These are phyloP conservation scores for Tolypocladium amazonense DNA, from an alignment of 2,329 filamentous ascomycete genomes.

Conservation along the genomic window DNA sequence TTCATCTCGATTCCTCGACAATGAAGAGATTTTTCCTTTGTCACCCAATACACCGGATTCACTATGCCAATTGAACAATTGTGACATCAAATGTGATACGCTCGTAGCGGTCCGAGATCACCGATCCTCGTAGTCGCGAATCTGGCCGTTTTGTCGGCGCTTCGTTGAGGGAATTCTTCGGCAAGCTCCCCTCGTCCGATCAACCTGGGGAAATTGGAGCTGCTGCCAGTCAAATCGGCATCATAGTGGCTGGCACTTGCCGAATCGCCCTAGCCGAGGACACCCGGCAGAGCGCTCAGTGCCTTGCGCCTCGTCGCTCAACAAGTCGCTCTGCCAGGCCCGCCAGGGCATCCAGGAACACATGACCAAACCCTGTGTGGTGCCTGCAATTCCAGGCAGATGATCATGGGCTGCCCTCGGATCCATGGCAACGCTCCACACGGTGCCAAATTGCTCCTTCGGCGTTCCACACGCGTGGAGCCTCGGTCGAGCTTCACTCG, in stretches of 20 bases:
- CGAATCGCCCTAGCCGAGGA: not conserved
- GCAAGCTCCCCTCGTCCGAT: not conserved
- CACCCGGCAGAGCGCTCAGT: not conserved
- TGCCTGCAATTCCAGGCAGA: slow-evolving; percentile 18
- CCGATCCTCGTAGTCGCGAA: too few relatives aligned
- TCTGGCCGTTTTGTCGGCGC: not conserved
- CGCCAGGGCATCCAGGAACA: not conserved
- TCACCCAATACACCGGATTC: slow-evolving; percentile 4
- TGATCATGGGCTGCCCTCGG: slow-evolving; percentile 4
- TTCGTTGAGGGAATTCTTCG: not conserved
- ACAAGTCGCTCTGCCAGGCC: not conserved
- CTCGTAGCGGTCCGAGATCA: not conserved
- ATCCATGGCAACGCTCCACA: slow-evolving; percentile 13
- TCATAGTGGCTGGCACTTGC: not conserved
- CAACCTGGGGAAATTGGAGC: not conserved
- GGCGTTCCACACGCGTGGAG: not conserved
- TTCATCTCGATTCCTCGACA: slow-evolving; percentile 25
- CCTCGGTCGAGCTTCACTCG: slow-evolving; percentile 1
- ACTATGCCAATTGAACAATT: not conserved
- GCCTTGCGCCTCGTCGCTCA: not conserved
- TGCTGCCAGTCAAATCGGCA: not conserved
- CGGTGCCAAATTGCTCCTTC: slow-evolving; percentile 19
- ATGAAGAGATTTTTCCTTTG: slow-evolving; percentile 18
- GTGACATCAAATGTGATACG: not conserved
- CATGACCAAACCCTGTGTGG: slow-evolving; percentile 1